Evolutionary conservation across 805 yeast species (phyloP).

Genomic region (Huiozyma sinensis): DNA sequence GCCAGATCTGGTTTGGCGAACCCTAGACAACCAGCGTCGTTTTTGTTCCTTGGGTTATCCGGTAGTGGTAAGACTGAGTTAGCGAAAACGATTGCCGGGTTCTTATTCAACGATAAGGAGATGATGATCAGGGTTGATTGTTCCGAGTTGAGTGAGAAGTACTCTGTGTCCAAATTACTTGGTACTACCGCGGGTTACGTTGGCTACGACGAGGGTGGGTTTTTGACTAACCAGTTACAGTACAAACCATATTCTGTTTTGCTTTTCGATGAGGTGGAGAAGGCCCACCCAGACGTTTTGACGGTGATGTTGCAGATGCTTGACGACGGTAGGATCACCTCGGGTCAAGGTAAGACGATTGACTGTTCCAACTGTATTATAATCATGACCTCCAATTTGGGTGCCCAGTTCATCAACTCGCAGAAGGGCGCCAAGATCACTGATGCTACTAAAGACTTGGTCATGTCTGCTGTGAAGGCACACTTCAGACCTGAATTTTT

Average conservation of each 20-base stretch:
- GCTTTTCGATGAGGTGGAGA: slow-evolving; percentile 93
- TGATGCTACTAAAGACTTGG: slow-evolving; percentile 59
- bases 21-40: slow-evolving; percentile 94
- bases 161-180: slow-evolving; percentile 86
- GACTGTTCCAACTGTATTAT: slow-evolving; percentile 88
- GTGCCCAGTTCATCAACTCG: slow-evolving; percentile 79
- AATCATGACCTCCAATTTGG: slow-evolving; percentile 95
- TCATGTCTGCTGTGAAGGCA: slow-evolving; percentile 70
- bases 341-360: slow-evolving; percentile 87
- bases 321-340: slow-evolving; percentile 93
- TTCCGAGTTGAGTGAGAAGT: slow-evolving; percentile 90
- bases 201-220: slow-evolving; percentile 97
- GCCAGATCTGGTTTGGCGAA: slow-evolving; percentile 91
- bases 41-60: slow-evolving; percentile 86
- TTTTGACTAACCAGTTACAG: slow-evolving; percentile 82
- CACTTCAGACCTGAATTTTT: slow-evolving; percentile 97
- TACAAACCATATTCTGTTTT: slow-evolving; percentile 94
- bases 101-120: slow-evolving; percentile 89
- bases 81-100: slow-evolving; percentile 94
- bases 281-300: slow-evolving; percentile 96
- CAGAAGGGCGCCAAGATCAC: slow-evolving; percentile 56
- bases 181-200: slow-evolving; percentile 98
- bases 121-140: slow-evolving; percentile 98
- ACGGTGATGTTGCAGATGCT: slow-evolving; percentile 84
- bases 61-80: slow-evolving; percentile 98